Evolutionary conservation across 768 basidiomycete species (phyloP), one percentile per base, ranked within the genome.

Genomic region (Mycena albidolilacea): DNA sequence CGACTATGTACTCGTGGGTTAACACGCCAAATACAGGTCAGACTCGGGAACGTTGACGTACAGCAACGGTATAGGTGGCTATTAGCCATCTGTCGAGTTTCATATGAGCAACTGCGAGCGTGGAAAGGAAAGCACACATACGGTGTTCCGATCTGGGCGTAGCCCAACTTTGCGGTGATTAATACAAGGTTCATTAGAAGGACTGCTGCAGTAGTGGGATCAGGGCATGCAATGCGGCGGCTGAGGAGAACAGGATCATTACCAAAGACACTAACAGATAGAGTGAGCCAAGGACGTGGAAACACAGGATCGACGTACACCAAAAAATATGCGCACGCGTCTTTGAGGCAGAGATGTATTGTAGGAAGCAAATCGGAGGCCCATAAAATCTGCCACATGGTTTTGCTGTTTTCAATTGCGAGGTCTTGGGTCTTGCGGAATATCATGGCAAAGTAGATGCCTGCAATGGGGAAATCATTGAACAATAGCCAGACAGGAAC

Each of bases 111-210:
- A 64, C 9, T 57, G 38, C 0, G 46, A 43, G n/a, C 12, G 10
- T 3, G 7, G 21, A n/a, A 43, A 12, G 7, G 23, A n/a, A 44
- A 17, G 23, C 2, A 57, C 30, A 61, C 69, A 35, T 21, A 70
- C 61, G 69, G 69, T 2, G 61, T 70, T 14, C 69, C 69, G 17
- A 70, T 44, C 30, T 70, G 61, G 8, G 69, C 69, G 41, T 63
- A 70, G 39, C 69, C 69, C 44, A 55, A 15, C 6, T 57, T 11
- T 11, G 69, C 60, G 60, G 52, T 62, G 39, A 63, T 55, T 7
- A 63, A 44, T 19, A 70, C 41, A 50, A 70, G 69, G 69, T 70
- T 70, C 69, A 70, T 62, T 38, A 70, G 52, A 41, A 70, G 60
- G 4, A 57, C 69, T 38, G 35, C 69, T 70, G 12, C 10, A 7